Percentiles rank a stretch among this genome's conserved stretches.
phyloP scores from a whole-genome alignment of 1,284 basidiomycete species.

The Melampsora occidentalis region DNA sequence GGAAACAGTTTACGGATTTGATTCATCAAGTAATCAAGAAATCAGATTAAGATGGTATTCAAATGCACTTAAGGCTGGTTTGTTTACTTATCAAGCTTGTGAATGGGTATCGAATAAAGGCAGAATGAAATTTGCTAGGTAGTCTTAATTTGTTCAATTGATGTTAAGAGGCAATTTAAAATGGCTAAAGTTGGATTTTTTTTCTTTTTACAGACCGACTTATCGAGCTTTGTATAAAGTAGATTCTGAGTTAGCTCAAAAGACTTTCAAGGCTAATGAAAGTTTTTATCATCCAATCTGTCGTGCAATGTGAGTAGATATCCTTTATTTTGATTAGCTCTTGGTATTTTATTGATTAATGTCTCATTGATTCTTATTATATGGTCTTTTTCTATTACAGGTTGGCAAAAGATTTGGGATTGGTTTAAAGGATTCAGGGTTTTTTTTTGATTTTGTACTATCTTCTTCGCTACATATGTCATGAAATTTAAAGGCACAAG shows the following conservation, averaged over 20 bases:
- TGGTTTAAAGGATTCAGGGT: slow-evolving; percentile 5
- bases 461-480: too few relatives aligned
- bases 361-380: background rate
- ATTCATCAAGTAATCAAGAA: slow-evolving; percentile 55
- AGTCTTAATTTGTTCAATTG: slow-evolving; percentile 50
- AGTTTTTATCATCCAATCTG: slow-evolving; percentile 44
- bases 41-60: slow-evolving; percentile 70
- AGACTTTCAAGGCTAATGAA: slow-evolving; percentile 23
- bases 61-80: slow-evolving; percentile 64
- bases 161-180: background rate
- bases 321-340: background rate
- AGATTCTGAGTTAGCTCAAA: slow-evolving; percentile 19
- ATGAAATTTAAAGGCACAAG: too few relatives aligned
- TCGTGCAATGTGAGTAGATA: slow-evolving; percentile 30
- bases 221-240: slow-evolving; percentile 42
- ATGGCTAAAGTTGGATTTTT: too few relatives aligned
- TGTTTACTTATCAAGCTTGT: slow-evolving; percentile 45
- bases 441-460: too few relatives aligned
- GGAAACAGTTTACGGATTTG: slow-evolving; percentile 24
- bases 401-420: slow-evolving; percentile 29
- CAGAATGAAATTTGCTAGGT: slow-evolving; percentile 80
- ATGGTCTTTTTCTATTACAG: background rate
- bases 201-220: slow-evolving; percentile 21
- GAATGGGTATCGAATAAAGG: slow-evolving; percentile 47
- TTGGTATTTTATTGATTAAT: background rate